These are phyloP conservation scores for Lichtheimia corymbifera DNA, from an alignment of 371 early-diverging fungal species.

Conservation along the genomic window DNA sequence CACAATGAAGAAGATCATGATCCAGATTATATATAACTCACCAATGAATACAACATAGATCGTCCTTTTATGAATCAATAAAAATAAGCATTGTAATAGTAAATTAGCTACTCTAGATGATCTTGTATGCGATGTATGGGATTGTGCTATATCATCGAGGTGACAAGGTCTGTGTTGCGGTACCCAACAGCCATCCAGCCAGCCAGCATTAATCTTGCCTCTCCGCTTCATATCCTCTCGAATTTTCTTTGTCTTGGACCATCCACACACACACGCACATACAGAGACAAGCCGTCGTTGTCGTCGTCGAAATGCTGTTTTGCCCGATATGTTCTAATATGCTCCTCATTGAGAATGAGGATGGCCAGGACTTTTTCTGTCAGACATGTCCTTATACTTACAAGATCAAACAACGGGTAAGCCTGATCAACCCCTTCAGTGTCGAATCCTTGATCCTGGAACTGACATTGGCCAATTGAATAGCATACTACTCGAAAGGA, in stretches of 20 bases:
- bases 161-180: no score
- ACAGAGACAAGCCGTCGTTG: no score
- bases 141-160: no score
- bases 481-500: conserved; percentile 58
- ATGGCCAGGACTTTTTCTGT: conserved; percentile 79
- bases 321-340: conserved; percentile 89
- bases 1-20: no score
- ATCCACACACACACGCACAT: background rate
- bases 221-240: background rate
- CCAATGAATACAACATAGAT: no score
- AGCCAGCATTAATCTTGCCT: no score
- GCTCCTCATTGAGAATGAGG: conserved; percentile 70
- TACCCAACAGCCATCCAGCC: no score
- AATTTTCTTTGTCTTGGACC: conserved; percentile 2
- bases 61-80: no score
- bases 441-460: background rate
- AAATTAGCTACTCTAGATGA: no score
- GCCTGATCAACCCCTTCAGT: background rate
- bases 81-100: no score
- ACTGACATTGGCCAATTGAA: background rate
- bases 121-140: no score
- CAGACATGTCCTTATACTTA: conserved; percentile 91
- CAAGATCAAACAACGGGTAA: conserved; percentile 59
- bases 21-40: no score
- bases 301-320: conserved; percentile 65